These are phyloP conservation scores for Albifimbria verrucaria DNA, from an alignment of 2,329 filamentous ascomycete species.

Conservation along the genomic window DNA sequence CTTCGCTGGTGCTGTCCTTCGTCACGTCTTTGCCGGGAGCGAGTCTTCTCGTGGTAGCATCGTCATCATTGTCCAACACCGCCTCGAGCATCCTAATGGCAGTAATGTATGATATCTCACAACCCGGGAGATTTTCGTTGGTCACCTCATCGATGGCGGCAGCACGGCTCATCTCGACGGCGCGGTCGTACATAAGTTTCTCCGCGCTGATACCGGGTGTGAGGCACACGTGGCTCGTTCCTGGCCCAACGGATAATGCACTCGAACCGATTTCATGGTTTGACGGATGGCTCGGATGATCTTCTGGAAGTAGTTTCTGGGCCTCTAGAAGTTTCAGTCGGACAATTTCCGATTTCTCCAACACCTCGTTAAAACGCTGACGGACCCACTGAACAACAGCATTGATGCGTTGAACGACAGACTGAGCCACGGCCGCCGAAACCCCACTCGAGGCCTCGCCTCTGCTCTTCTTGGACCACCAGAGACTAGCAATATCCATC, in stretches of 20 bases:
- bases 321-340: conserved; percentile 82
- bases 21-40: conserved; percentile 37
- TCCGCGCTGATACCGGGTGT: conserved; percentile 90
- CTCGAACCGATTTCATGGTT: conserved; percentile 65
- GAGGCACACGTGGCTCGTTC: conserved; percentile 75
- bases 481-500: conserved; percentile 90
- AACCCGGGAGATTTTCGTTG: conserved; percentile 80
- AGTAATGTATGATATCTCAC: conserved; percentile 89
- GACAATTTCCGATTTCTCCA: conserved; percentile 96
- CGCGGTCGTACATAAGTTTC: conserved; percentile 96
- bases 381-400: conserved; percentile 95
- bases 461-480: conserved; percentile 82
- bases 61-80: conserved; percentile 80
- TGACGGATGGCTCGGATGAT: conserved; percentile 81
- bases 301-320: conserved; percentile 76
- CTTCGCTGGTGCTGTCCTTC: conserved; percentile 30
- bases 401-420: conserved; percentile 72
- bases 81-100: conserved; percentile 94
- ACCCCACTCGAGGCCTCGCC: conserved; percentile 47
- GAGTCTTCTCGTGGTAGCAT: conserved; percentile 32
- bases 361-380: conserved; percentile 89
- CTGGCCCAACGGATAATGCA: conserved; percentile 56
- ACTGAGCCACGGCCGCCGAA: conserved; percentile 40
- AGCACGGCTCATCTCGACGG: conserved; percentile 91
- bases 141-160: conserved; percentile 96